Evolutionary conservation across 1,139 yeast genomes (phyloP).

Genomic region (Meyerozyma sp.): DNA sequence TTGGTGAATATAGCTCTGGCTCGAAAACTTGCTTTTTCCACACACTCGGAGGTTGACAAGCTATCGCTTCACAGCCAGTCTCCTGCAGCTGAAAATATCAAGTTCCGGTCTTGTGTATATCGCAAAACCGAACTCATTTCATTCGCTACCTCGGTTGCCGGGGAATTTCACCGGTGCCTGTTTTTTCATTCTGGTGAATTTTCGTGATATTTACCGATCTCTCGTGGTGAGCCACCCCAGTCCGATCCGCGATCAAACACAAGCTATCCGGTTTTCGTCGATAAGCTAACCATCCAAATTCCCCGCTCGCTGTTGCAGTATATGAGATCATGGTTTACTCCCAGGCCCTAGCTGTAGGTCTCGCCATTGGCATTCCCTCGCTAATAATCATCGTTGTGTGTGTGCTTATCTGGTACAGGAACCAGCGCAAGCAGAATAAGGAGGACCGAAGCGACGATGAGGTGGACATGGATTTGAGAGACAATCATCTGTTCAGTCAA

Average conservation of each 20-base stretch:
- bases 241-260: neutral
- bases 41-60: neutral
- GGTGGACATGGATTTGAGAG: constrained; percentile 34
- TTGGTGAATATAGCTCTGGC: neutral
- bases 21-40: neutral
- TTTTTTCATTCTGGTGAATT: neutral
- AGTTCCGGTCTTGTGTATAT: neutral
- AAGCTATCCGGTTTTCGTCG: neutral
- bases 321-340: constrained; percentile 4
- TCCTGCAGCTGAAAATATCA: neutral
- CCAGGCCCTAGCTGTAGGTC: constrained; percentile 30
- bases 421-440: constrained; percentile 25
- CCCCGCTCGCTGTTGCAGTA: neutral
- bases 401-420: constrained; percentile 22
- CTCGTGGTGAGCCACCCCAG: neutral
- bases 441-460: constrained; percentile 29
- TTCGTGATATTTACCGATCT: neutral
- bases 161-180: neutral
- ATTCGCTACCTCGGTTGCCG: neutral
- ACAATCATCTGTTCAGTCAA: constrained; percentile 32
- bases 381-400: constrained; percentile 18
- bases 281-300: neutral
- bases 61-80: neutral
- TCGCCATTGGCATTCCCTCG: constrained; percentile 40
- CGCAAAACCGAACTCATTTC: neutral